These are phyloP conservation scores for Phytopythium cucurbitacearum DNA, from an alignment of 352 stramenopile species.

Conservation along the genomic window DNA sequence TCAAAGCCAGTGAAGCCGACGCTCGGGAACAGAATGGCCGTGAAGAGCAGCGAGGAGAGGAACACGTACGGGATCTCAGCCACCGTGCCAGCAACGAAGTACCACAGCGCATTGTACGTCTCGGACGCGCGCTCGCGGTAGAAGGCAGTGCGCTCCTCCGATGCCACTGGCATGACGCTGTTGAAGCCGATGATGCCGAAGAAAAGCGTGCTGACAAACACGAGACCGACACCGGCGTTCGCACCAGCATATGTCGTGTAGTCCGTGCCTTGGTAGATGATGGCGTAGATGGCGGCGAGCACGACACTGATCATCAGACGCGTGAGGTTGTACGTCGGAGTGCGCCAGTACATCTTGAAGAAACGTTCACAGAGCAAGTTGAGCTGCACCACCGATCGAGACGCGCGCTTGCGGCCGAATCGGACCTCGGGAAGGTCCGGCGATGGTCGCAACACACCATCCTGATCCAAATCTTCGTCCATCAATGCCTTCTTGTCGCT, in stretches of 20 bases:
- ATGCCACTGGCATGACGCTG: conserved; percentile 68
- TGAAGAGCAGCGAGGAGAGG: conserved; percentile 36
- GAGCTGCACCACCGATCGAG: conserved; percentile 18
- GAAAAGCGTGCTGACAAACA: conserved; percentile 86
- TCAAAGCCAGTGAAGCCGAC: conserved; percentile 39
- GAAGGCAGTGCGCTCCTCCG: conserved; percentile 71
- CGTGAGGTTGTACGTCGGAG: conserved; percentile 43
- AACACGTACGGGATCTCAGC: conserved; percentile 70
- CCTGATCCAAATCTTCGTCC: conserved; percentile 38
- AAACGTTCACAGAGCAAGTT: conserved; percentile 29
- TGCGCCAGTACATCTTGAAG: conserved; percentile 26
- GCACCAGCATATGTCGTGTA: conserved; percentile 36
- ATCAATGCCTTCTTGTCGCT: conserved; percentile 35
- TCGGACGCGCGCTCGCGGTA: conserved; percentile 50
- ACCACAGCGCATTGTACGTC: conserved; percentile 76
- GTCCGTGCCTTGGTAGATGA: conserved; percentile 60
- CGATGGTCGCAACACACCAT: conserved; percentile 35
- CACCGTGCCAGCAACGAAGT: conserved; percentile 66
- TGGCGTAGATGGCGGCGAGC: conserved; percentile 64
- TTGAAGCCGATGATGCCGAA: conserved; percentile 75
- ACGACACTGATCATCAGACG: conserved; percentile 55
- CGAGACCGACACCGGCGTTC: conserved; percentile 63
- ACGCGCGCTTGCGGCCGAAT: conserved; percentile 40
- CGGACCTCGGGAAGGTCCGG: conserved; percentile 27
- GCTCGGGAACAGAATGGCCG: conserved; percentile 49